Percentiles rank a stretch among this genome's conserved stretches.
Conservation (phyloP, 371 early-diverging fungal genomes). For the Neoconidiobolus thromboides region DNA sequence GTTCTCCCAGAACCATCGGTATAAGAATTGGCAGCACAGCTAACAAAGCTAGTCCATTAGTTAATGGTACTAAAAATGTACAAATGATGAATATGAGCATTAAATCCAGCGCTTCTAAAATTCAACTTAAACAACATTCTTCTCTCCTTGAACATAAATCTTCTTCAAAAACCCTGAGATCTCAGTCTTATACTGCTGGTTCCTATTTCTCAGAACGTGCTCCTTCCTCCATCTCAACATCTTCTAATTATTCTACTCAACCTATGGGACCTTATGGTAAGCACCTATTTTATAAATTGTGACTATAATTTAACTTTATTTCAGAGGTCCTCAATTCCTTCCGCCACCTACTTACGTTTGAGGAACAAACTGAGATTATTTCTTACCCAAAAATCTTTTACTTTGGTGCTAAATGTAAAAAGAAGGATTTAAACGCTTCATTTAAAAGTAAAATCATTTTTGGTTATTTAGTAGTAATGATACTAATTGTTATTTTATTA, state of each 20-base stretch:
- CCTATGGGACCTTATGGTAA: not conserved
- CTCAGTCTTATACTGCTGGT: not conserved
- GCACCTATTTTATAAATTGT: not conserved
- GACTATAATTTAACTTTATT: not conserved
- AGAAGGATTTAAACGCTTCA: not conserved
- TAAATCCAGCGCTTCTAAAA: too few relatives aligned
- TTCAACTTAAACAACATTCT: not conserved
- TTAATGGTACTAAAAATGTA: too few relatives aligned
- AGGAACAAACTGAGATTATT: conserved; percentile 3
- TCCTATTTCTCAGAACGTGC: not conserved
- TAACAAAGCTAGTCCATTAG: too few relatives aligned
- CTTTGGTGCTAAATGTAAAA: conserved; percentile 3
- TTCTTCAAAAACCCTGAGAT: not conserved
- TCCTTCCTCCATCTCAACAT: not conserved
- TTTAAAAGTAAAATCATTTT: not conserved
- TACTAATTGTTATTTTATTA: not conserved
- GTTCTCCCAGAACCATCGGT: too few relatives aligned
- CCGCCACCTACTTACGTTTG: not conserved
- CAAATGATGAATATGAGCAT: too few relatives aligned
- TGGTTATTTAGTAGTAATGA: not conserved
- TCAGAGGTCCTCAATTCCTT: conserved; percentile 3
- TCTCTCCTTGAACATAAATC: not conserved
- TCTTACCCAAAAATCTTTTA: not conserved
- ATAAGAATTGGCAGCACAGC: too few relatives aligned
- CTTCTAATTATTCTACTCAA: not conserved